Base-by-base conservation (phyloP, 352 stramenopile species). In the Plasmopara halstedii region DNA sequence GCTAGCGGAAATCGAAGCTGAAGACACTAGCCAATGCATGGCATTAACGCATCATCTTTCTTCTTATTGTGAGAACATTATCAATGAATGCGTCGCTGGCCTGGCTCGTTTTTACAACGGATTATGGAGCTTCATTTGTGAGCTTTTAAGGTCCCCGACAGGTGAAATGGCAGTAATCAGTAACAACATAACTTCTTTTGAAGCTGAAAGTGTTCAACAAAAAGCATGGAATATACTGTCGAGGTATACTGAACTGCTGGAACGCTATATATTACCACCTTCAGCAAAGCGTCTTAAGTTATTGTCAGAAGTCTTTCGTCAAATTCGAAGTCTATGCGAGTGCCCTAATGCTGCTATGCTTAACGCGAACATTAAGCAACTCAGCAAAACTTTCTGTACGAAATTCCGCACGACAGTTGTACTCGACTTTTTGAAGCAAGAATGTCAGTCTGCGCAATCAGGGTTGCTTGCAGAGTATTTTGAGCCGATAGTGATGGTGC, bases 81-180 rank as follows among this genome's bases (percentile, higher is more conserved):
- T 91, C 19, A 68, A 66, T 25, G 73, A 79, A 18, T 83, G 70
- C 32, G 61, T 65, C 0, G 66, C 56, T 4, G 48, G 86, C 25
- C 62, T 85, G n/a, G 62, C 62, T 19, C 71, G 75, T 14, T 88
- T 91, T 51, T 68, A 70, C 13, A 84, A 54, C 22, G 73, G 79
- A 0, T 46, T 91, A 6, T 88, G 79, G 79, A 57, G 64, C 6
- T 74, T 88, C 10, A 77, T 88, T 26, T 88, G 77, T 44, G 76
- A 91, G 18, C 41, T 84, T 6, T 88, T 91, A 52, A 78, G 81
- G 52, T 62, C 67, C 0, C 42, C 67, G n/a, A 48, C 60, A 7
- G 40, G 46, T 14, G 67, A 55, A 25, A 50, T 48, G 1, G 52
- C 42, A 14, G 46, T 38, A 6, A 67, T 42, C 11, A 60, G 41